phyloP scores from a whole-genome alignment of 139 green algal genomes.

The Astrephomene gubernaculifera region DNA sequence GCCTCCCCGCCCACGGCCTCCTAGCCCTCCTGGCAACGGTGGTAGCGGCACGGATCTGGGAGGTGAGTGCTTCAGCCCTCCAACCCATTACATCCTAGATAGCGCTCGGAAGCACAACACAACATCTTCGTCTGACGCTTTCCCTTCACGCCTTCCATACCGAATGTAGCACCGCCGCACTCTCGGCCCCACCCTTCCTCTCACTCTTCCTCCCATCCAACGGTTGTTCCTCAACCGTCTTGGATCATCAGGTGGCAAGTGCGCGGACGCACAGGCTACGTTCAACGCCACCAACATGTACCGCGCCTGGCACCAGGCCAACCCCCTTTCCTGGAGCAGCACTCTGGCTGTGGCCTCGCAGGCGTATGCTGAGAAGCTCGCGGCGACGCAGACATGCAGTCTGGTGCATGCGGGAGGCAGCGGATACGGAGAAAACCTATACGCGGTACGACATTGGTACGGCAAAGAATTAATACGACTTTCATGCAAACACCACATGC shows the following conservation, averaged over 20 bases:
- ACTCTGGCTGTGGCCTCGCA: not conserved
- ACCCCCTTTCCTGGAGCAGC: not conserved
- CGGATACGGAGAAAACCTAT: slow-evolving; percentile 21
- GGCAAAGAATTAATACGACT: too few species aligned
- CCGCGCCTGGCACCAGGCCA: not conserved
- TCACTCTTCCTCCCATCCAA: too few species aligned
- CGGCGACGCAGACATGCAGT: not conserved
- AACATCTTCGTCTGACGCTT: too few species aligned
- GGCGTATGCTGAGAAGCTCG: not conserved
- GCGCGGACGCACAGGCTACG: not conserved
- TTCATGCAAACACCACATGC: not conserved
- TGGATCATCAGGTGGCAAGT: not conserved
- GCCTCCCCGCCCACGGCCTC: not conserved
- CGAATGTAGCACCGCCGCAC: too few species aligned
- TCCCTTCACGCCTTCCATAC: too few species aligned
- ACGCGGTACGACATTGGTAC: not conserved
- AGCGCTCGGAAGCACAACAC: too few species aligned
- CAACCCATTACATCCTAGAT: too few species aligned
- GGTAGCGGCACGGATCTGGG: too few species aligned
- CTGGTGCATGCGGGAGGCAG: not conserved
- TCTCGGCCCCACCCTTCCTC: too few species aligned
- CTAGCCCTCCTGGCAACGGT: too few species aligned
- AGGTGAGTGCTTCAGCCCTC: too few species aligned
- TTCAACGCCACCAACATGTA: not conserved
- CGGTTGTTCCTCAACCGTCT: too few species aligned